Evolutionary conservation across 1,284 basidiomycete species (phyloP).

Genomic region (Mycosarcoma maydis): DNA sequence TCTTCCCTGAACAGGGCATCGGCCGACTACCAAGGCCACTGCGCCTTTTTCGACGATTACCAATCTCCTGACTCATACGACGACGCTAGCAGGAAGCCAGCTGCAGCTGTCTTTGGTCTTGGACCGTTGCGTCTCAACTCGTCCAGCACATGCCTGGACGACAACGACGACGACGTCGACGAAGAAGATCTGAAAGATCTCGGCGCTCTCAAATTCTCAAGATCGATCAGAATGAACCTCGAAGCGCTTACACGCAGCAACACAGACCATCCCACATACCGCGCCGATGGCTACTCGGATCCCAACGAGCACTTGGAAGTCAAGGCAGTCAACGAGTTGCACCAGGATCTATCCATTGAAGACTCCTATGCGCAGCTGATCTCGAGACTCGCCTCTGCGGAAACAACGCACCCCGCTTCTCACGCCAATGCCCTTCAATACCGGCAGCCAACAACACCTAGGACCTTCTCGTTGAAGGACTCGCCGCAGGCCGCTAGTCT

Average conservation of each 20-base stretch:
- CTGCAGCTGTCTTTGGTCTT: not conserved
- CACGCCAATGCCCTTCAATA: not conserved
- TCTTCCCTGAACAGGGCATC: not conserved
- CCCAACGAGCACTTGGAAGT: constrained; percentile 11
- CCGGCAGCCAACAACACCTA: not conserved
- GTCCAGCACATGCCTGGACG: not conserved
- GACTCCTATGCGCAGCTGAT: constrained; percentile 27
- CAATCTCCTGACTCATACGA: not conserved
- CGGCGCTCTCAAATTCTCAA: constrained; percentile 11
- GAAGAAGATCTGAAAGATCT: constrained; percentile 24
- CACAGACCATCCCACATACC: constrained; percentile 27
- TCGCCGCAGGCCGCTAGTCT: constrained; percentile 22
- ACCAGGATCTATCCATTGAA: constrained; percentile 3
- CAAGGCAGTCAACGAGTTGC: constrained; percentile 13
- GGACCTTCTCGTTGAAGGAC: constrained; percentile 7
- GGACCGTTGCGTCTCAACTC: not conserved
- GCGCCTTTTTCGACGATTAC: constrained; percentile 19
- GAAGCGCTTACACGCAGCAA: constrained; percentile 17
- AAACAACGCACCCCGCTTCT: not conserved
- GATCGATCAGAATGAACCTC: constrained; percentile 33
- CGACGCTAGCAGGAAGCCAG: not conserved
- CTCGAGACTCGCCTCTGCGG: constrained; percentile 20
- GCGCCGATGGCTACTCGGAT: constrained; percentile 24
- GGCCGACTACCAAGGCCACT: constrained; percentile 8
- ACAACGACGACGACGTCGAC: constrained; percentile 1